Evolutionary conservation across 768 basidiomycete species (phyloP), one percentile per base, ranked within the genome.

Genomic region (Filobasidium floriforme): DNA sequence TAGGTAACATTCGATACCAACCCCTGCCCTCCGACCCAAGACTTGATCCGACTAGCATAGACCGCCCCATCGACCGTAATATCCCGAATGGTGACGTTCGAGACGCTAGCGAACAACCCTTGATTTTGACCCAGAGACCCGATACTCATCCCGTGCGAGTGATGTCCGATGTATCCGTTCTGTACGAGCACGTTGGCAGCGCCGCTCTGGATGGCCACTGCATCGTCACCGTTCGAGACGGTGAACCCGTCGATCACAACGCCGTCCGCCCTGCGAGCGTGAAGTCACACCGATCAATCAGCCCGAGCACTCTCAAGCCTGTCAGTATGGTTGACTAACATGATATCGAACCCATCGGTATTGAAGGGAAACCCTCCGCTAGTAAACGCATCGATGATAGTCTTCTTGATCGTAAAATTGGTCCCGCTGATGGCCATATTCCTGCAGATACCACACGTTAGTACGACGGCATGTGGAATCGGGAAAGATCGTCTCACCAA

Each of bases 1-100:
- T 81, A 84, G 28, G 82, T 81, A 60, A 84, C 76, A 68, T 83
- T 83, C 63, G 70, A 67, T n/a, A 81, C 83, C 51, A 79, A 79
- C 43, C 83, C 82, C 55, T 79, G 77, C 12, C 83, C 83, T 51
- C 82, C 82, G 7, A 82, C 80, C 81, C 82, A 83, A 64, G 80
- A 81, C 75, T 83, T 83, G 73, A 82, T 82, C 29, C 82, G 66
- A 24, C 82, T 81, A 1, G 81, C 82, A 67, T 83, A 83, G 5
- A 83, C 81, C 10, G 82, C 82, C n/a, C 80, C 80, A 22, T 82
- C 80, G 79, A 82, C 82, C 14, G 81, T 81, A 79, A 82, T 82
- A 66, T 84, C 81, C 66, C 81, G 80, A 73, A 83, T 81, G 18
- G 18, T 67, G 10, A 67, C 66, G 14, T 83, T 80, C 63, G 80